Percentiles rank a stretch among this genome's conserved stretches.
phyloP scores from a whole-genome alignment of 192 early-diverging fungal species.

The Entomortierella parvispora region DNA sequence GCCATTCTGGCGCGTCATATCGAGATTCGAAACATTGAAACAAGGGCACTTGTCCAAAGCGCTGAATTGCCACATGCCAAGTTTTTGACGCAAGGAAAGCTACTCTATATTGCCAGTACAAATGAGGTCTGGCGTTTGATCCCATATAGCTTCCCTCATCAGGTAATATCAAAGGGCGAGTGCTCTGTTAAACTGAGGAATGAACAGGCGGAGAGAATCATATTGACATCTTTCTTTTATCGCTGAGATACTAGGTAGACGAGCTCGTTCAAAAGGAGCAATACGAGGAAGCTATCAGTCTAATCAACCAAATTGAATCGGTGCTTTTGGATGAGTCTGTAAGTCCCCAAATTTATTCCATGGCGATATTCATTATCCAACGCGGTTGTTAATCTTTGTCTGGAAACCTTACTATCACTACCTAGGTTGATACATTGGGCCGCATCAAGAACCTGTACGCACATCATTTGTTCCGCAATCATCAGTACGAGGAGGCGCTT shows the following conservation, averaged over 20 bases:
- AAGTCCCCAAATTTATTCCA: background rate
- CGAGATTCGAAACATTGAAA: constrained; percentile 88
- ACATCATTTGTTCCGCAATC: constrained; percentile 73
- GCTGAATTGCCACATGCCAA: constrained; percentile 73
- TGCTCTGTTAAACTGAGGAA: background rate
- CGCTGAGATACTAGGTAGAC: constrained; percentile 66
- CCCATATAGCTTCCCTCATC: constrained; percentile 64
- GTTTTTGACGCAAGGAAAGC: constrained; percentile 77
- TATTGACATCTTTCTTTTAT: constrained; percentile 17
- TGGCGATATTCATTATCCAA: background rate
- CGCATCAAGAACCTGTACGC: constrained; percentile 74
- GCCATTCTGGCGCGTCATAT: constrained; percentile 74
- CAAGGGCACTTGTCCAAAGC: constrained; percentile 84
- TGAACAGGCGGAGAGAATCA: too few species aligned
- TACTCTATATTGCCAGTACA: constrained; percentile 74
- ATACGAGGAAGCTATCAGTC: constrained; percentile 80
- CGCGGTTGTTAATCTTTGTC: background rate
- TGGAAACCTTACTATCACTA: background rate
- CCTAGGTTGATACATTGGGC: constrained; percentile 63
- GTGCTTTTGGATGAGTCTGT: constrained; percentile 75
- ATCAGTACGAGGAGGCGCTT: constrained; percentile 75
- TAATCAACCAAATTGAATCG: constrained; percentile 78
- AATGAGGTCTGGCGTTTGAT: constrained; percentile 80
- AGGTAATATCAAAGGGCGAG: constrained; percentile 42
- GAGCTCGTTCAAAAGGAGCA: constrained; percentile 74